Conservation (phyloP, 2,329 filamentous ascomycete species). For the Capronia americana region DNA sequence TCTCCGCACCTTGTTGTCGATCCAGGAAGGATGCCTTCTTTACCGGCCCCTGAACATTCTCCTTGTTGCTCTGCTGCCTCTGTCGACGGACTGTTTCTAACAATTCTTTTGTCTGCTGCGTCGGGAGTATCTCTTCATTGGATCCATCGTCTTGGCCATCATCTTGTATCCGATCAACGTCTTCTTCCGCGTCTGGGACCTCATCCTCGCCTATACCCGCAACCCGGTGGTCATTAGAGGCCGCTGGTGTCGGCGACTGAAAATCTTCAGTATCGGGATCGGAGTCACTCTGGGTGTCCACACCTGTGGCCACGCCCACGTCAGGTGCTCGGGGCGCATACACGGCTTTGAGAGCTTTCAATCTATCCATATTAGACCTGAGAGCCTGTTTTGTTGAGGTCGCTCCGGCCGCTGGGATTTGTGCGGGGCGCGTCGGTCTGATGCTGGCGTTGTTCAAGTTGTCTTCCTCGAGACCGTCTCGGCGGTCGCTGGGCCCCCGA, state of each 20-base stretch:
- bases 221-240: neutral
- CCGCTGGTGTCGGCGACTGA: neutral
- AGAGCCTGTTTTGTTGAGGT: neutral
- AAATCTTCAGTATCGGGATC: neutral
- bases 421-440: neutral
- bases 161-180: neutral
- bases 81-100: slow-evolving; percentile 24
- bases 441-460: neutral
- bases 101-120: slow-evolving; percentile 27
- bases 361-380: neutral
- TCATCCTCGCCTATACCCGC: neutral
- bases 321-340: neutral
- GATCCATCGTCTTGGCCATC: neutral
- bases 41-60: slow-evolving; percentile 18
- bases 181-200: neutral
- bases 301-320: neutral
- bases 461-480: neutral
- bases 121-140: slow-evolving; percentile 23
- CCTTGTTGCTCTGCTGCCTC: slow-evolving; percentile 30
- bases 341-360: neutral
- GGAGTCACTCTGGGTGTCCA: neutral
- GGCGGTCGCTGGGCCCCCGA: too few species aligned
- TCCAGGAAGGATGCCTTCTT: slow-evolving; percentile 32
- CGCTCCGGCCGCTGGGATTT: neutral
- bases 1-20: slow-evolving; percentile 30